These are phyloP conservation scores for Jasminum sambac DNA, from an alignment of 257 asterid genomes.

Conservation along the genomic window DNA sequence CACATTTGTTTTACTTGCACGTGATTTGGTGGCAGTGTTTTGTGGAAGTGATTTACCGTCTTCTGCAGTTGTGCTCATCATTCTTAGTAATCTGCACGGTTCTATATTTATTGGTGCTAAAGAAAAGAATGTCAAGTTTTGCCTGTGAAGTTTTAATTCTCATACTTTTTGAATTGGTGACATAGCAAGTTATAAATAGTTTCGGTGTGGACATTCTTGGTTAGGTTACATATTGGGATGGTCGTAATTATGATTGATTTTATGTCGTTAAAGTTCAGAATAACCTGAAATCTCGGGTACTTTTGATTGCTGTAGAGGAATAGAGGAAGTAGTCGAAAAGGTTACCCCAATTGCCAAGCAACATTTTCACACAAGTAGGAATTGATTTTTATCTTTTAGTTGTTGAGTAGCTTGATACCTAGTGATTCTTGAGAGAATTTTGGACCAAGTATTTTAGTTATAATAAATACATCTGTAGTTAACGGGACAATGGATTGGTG, in stretches of 20 bases:
- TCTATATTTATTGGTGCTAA: conserved; percentile 9
- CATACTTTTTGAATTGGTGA: background rate
- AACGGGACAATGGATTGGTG: background rate
- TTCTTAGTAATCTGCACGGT: background rate
- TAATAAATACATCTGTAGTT: background rate
- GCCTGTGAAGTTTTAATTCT: background rate
- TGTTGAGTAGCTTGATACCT: background rate
- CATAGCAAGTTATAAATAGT: background rate
- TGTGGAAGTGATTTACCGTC: background rate
- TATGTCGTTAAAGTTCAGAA: background rate
- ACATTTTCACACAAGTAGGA: background rate
- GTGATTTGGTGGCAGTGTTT: conserved; percentile 15
- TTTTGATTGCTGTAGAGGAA: background rate
- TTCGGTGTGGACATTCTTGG: background rate
- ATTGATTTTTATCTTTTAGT: background rate
- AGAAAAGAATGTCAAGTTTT: background rate
- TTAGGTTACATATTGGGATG: background rate
- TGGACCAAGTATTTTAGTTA: background rate
- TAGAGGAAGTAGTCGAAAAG: background rate
- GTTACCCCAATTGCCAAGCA: background rate
- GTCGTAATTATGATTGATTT: background rate
- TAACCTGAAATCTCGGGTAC: background rate
- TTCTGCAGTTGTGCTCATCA: background rate
- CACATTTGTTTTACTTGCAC: conserved; percentile 1
- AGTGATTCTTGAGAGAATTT: background rate